These are phyloP conservation scores for Brassica balearica DNA, from an alignment of 441 rosid genomes.

Conservation along the genomic window DNA sequence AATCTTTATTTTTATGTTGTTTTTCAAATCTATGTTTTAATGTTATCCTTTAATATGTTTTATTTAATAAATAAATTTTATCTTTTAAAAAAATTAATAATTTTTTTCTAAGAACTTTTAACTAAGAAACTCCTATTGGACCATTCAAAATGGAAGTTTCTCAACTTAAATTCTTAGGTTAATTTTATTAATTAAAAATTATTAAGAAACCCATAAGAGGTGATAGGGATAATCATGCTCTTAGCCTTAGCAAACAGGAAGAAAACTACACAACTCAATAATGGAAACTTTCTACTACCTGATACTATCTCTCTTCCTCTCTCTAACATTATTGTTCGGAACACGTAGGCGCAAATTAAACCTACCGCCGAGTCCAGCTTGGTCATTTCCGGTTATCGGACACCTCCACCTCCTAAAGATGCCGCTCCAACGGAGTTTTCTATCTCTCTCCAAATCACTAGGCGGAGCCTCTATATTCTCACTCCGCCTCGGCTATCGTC, in stretches of 20 bases:
- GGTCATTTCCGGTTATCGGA: constrained; percentile 24
- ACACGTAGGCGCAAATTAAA: constrained; percentile 6
- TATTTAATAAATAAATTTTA: no score
- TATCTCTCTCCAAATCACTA: constrained; percentile 18
- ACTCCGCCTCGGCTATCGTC: constrained; percentile 28
- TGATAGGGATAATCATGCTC: no score
- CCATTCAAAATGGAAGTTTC: no score
- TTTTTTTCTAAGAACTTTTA: no score
- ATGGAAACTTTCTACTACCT: constrained; percentile 11
- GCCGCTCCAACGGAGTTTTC: constrained; percentile 35
- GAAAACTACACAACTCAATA: not conserved
- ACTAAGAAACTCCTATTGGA: no score
- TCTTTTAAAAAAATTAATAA: no score
- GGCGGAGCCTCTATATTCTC: constrained; percentile 20
- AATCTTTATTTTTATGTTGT: no score
- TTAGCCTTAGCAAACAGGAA: not conserved
- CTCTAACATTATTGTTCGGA: constrained; percentile 1
- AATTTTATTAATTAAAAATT: no score
- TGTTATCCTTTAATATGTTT: no score
- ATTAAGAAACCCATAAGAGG: no score
- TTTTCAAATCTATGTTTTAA: no score
- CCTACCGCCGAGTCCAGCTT: constrained; percentile 15
- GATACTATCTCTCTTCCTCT: not conserved
- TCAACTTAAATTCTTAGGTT: no score
- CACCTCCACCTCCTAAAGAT: constrained; percentile 37